Evolutionary conservation across 2,329 filamentous ascomycete genomes (phyloP).

Genomic region (Proliferodiscus dingleyae): DNA sequence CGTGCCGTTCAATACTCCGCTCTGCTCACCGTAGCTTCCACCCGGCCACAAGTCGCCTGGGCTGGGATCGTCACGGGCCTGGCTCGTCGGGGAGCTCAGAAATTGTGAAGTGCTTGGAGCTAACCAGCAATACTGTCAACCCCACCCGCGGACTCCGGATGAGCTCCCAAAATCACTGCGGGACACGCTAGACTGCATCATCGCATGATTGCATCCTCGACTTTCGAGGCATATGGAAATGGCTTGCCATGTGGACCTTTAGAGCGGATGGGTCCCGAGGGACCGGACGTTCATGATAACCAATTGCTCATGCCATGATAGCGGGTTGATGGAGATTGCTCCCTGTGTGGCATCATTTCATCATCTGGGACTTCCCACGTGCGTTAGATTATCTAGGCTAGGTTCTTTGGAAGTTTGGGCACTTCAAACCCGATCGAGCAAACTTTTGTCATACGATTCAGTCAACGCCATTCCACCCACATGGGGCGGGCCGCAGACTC

Average conservation of each 20-base stretch:
- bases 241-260: not conserved
- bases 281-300: too few relatives aligned
- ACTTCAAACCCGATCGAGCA: too few relatives aligned
- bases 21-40: too few relatives aligned
- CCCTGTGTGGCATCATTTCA: not conserved
- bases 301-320: too few relatives aligned
- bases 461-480: not conserved
- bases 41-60: too few relatives aligned
- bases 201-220: not conserved
- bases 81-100: not conserved
- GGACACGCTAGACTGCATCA: not conserved
- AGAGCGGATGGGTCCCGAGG: not conserved
- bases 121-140: not conserved
- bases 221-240: not conserved
- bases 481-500: too few relatives aligned
- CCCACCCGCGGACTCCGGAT: slow-evolving; percentile 7
- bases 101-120: not conserved
- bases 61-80: slow-evolving; percentile 3
- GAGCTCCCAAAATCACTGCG: slow-evolving; percentile 3
- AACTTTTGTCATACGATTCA: not conserved
- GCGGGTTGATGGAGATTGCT: too few relatives aligned
- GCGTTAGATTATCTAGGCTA: too few relatives aligned
- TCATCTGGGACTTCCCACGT: not conserved
- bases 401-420: too few relatives aligned
- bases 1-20: too few relatives aligned